phyloP scores from a whole-genome alignment of 2,329 filamentous ascomycete genomes.

The Cryphonectria radicalis region DNA sequence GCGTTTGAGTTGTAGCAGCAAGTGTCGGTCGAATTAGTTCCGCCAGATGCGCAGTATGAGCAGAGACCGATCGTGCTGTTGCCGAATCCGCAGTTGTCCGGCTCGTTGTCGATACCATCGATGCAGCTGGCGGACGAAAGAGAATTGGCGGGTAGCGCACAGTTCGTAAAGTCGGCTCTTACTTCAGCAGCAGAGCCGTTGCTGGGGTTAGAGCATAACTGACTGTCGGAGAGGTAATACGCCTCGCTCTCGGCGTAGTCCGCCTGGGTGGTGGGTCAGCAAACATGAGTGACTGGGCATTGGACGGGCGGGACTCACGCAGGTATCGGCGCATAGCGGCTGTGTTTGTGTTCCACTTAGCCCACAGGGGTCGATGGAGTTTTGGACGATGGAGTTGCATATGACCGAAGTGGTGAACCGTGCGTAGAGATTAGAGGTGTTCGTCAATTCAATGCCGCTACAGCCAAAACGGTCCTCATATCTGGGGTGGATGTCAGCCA shows the following conservation, averaged over 20 bases:
- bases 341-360: constrained; percentile 66
- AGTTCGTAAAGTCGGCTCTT: constrained; percentile 89
- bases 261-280: constrained; percentile 54
- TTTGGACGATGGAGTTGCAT: constrained; percentile 93
- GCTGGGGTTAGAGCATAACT: constrained; percentile 71
- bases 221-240: constrained; percentile 73
- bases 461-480: constrained; percentile 85
- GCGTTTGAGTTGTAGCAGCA: constrained; percentile 87
- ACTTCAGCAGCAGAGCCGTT: constrained; percentile 75
- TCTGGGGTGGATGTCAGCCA: constrained; percentile 52
- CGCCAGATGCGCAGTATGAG: constrained; percentile 81
- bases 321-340: constrained; percentile 88
- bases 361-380: constrained; percentile 73
- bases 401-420: constrained; percentile 90
- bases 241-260: constrained; percentile 88
- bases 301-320: constrained; percentile 57
- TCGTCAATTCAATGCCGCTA: constrained; percentile 72
- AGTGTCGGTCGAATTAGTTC: constrained; percentile 89
- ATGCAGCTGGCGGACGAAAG: constrained; percentile 77
- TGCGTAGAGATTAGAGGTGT: constrained; percentile 84
- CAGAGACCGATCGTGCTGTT: constrained; percentile 77
- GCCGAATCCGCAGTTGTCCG: constrained; percentile 82
- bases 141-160: constrained; percentile 79
- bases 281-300: constrained; percentile 35
- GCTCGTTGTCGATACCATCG: constrained; percentile 77